A percentile compares a stretch with the other conserved stretches of the same genome.
These are phyloP conservation scores for Gnomoniopsis sp. DNA, from an alignment of 2,329 filamentous ascomycete genomes.

Conservation along the genomic window DNA sequence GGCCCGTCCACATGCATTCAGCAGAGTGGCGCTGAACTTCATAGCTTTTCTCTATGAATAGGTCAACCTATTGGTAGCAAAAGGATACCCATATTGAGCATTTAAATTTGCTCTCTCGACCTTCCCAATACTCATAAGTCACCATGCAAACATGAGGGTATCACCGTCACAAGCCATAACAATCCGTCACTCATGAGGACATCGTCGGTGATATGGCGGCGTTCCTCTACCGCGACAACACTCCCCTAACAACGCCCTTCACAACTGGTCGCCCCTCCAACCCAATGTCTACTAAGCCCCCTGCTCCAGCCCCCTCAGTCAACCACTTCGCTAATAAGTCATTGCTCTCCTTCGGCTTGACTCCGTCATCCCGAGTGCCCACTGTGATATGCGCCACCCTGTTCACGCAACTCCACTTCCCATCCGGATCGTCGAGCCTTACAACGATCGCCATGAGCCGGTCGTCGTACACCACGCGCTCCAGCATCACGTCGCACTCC, in stretches of 20 bases:
- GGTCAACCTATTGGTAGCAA: too few relatives aligned
- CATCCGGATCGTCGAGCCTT: slow-evolving; percentile 58
- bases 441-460: slow-evolving; percentile 91
- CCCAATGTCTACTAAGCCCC: slow-evolving; percentile 46
- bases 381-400: slow-evolving; percentile 82
- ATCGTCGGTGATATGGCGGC: background rate
- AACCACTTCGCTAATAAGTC: slow-evolving; percentile 76
- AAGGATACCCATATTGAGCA: too few relatives aligned
- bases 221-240: slow-evolving; percentile 44
- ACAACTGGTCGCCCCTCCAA: slow-evolving; percentile 47
- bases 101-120: too few relatives aligned
- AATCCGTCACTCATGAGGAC: background rate
- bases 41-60: too few relatives aligned
- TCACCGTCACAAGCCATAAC: background rate
- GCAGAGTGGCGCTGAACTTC: too few relatives aligned
- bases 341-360: slow-evolving; percentile 96
- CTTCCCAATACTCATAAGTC: too few relatives aligned
- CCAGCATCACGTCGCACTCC: slow-evolving; percentile 59
- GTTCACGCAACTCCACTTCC: slow-evolving; percentile 70
- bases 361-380: slow-evolving; percentile 67
- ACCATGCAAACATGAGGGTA: too few relatives aligned
- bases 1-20: background rate
- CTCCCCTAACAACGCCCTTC: slow-evolving; percentile 44
- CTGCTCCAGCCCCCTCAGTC: slow-evolving; percentile 43
- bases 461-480: slow-evolving; percentile 77